Evolutionary conservation across 441 rosid genomes (phyloP).

Genomic region (Theobroma grandiflorum): DNA sequence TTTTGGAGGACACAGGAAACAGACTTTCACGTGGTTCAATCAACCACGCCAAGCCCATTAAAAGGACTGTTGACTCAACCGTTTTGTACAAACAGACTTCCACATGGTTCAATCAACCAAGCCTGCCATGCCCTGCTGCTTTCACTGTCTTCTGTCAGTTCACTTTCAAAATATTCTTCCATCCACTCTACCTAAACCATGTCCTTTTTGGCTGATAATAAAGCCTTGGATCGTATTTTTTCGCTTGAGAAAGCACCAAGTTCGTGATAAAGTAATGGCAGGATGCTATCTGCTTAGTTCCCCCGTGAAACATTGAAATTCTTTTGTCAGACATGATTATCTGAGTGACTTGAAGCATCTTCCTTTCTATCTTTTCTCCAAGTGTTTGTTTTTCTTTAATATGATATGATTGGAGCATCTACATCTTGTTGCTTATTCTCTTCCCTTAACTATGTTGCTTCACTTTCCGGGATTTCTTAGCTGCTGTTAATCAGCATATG

Average conservation of each 20-base stretch:
- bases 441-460: background rate
- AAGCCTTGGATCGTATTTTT: background rate
- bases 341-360: conserved; percentile 19
- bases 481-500: conserved; percentile 1
- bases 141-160: background rate
- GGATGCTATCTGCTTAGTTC: conserved; percentile 12
- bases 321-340: conserved; percentile 5
- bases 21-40: conserved; percentile 2
- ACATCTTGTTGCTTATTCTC: conserved; percentile 1
- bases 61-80: conserved; percentile 13
- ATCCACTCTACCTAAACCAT: background rate
- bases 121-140: background rate
- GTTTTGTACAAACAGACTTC: background rate
- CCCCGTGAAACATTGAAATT: conserved; percentile 2
- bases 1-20: background rate
- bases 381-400: background rate
- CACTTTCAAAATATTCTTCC: conserved; percentile 11
- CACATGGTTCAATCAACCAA: background rate
- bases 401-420: conserved; percentile 24
- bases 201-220: background rate
- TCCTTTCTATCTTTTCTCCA: background rate
- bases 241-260: background rate
- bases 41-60: background rate
- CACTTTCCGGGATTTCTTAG: background rate
- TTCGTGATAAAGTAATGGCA: background rate